These are phyloP conservation scores for Pleurotus cornucopiae DNA, from an alignment of 768 basidiomycete genomes.

Conservation along the genomic window DNA sequence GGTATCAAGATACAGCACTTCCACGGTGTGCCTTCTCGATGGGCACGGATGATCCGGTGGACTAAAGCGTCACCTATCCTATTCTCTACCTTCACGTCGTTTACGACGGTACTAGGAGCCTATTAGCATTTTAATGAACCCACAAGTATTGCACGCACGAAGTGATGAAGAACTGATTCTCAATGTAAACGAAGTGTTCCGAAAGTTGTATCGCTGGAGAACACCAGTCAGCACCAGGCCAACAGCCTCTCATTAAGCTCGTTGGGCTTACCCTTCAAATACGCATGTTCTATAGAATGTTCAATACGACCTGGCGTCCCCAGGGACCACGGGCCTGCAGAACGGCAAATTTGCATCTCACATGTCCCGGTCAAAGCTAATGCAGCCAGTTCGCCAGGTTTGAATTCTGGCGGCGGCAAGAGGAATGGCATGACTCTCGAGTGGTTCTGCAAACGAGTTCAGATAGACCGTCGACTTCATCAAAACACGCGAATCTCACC, in stretches of 20 bases:
- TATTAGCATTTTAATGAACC: not conserved
- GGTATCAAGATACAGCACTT: constrained; percentile 92
- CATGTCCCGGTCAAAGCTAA: constrained; percentile 92
- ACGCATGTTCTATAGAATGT: constrained; percentile 92
- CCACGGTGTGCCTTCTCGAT: constrained; percentile 79
- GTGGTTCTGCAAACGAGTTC: constrained; percentile 62
- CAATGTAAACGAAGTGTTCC: constrained; percentile 98
- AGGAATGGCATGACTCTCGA: constrained; percentile 90
- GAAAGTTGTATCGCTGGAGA: constrained; percentile 83
- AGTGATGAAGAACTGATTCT: constrained; percentile 90
- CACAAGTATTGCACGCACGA: constrained; percentile 52
- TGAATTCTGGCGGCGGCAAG: constrained; percentile 91
- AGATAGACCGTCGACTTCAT: not conserved
- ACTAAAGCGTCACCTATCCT: constrained; percentile 93
- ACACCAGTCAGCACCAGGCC: not conserved
- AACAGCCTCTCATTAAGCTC: not conserved
- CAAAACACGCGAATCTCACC: constrained; percentile 35
- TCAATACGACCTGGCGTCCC: constrained; percentile 84
- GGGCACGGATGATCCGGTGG: constrained; percentile 83
- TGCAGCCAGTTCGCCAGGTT: constrained; percentile 66
- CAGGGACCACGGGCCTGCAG: constrained; percentile 94
- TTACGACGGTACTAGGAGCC: constrained; percentile 64
- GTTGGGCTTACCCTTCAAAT: constrained; percentile 66
- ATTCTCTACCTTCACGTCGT: constrained; percentile 86
- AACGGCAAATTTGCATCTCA: constrained; percentile 95